A percentile compares a stretch with the other conserved stretches of the same genome.
Evolutionary conservation across 2,329 filamentous ascomycete genomes (phyloP).

Genomic region (Alternaria triticina): DNA sequence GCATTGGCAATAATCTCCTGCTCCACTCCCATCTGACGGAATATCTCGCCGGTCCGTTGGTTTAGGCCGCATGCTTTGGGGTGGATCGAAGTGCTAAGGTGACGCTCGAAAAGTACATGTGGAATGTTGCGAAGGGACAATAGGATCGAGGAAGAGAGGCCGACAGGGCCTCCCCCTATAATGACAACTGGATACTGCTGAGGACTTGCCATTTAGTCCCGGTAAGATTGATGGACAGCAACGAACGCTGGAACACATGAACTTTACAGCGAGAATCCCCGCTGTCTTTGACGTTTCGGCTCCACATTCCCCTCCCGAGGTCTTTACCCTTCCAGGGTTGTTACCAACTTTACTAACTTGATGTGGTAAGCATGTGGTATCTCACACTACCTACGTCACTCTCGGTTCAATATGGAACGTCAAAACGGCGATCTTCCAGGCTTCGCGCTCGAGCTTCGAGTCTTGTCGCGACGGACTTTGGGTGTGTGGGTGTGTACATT

Average conservation of each 20-base stretch:
- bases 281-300: not conserved
- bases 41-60: not conserved
- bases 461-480: not conserved
- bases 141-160: not conserved
- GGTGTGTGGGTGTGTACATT: not conserved
- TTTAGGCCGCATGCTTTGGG: not conserved
- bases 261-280: not conserved
- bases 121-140: not conserved
- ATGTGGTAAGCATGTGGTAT: not conserved
- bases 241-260: not conserved
- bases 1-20: not conserved
- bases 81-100: not conserved
- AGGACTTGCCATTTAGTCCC: not conserved
- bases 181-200: not conserved
- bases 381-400: not conserved
- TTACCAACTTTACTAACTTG: not conserved
- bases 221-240: not conserved
- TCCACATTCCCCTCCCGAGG: not conserved
- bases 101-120: not conserved
- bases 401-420: not conserved
- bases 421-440: not conserved
- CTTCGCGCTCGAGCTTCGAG: not conserved
- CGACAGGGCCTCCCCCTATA: not conserved
- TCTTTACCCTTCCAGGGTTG: not conserved
- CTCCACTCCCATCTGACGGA: not conserved